phyloP scores from a whole-genome alignment of 2,329 filamentous ascomycete genomes.

The Colletotrichum trifolii region DNA sequence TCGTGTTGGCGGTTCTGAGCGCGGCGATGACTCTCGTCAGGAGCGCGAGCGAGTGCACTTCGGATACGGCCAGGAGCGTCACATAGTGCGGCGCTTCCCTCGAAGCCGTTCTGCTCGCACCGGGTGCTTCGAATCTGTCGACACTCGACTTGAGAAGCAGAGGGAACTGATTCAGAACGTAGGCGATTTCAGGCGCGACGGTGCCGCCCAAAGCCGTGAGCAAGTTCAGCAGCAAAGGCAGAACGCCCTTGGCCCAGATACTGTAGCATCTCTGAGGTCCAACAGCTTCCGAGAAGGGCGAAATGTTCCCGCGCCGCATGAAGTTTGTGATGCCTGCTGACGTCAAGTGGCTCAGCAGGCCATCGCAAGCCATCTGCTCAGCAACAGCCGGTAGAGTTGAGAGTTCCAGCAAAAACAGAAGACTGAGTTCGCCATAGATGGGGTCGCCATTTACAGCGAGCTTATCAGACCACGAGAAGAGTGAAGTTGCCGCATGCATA shows the following conservation, averaged over 20 bases:
- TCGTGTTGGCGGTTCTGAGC: constrained; percentile 72
- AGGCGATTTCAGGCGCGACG: constrained; percentile 84
- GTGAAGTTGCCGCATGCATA: constrained; percentile 82
- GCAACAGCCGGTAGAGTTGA: constrained; percentile 84
- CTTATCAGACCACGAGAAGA: constrained; percentile 95
- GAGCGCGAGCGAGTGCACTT: constrained; percentile 82
- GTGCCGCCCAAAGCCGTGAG: constrained; percentile 83
- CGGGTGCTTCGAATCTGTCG: constrained; percentile 74
- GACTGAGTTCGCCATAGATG: constrained; percentile 90
- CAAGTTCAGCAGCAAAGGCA: constrained; percentile 90
- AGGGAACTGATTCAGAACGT: constrained; percentile 91
- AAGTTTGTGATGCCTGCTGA: constrained; percentile 83
- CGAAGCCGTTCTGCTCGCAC: constrained; percentile 63
- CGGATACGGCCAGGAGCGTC: constrained; percentile 78
- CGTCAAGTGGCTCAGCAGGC: constrained; percentile 81
- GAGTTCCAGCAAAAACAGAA: constrained; percentile 88
- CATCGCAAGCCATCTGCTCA: constrained; percentile 90
- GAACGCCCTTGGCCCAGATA: constrained; percentile 89
- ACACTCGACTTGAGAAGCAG: constrained; percentile 79
- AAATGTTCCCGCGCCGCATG: constrained; percentile 77
- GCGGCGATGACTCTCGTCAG: constrained; percentile 78
- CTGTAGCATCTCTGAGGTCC: constrained; percentile 80
- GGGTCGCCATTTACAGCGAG: constrained; percentile 83
- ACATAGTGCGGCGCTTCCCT: constrained; percentile 69
- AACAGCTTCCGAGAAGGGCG: constrained; percentile 80